Conservation (phyloP, 345 rosid genomes). For the Orychophragmus violaceus region DNA sequence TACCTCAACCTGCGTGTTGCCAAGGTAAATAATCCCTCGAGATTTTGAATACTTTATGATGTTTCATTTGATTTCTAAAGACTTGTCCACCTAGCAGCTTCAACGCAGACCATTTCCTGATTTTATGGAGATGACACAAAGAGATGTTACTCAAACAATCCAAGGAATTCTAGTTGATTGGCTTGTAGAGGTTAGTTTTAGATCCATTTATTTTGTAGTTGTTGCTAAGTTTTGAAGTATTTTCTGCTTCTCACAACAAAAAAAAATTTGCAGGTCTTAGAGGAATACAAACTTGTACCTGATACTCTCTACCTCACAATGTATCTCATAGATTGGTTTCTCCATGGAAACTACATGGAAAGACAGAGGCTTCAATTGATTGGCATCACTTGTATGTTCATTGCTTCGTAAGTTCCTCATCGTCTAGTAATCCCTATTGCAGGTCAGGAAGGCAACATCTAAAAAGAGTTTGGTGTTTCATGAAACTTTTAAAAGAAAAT, state of each 20-base stretch:
- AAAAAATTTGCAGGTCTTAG: constrained; percentile 65
- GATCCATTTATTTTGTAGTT: not conserved
- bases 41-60: not conserved
- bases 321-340: constrained; percentile 73
- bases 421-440: not conserved
- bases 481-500: constrained; percentile 47
- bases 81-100: constrained; percentile 43
- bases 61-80: not conserved
- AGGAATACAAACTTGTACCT: constrained; percentile 77
- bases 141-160: constrained; percentile 76
- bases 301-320: constrained; percentile 89
- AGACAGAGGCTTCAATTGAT: constrained; percentile 83
- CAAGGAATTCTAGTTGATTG: constrained; percentile 86
- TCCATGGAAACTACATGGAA: constrained; percentile 62
- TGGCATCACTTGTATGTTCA: constrained; percentile 92
- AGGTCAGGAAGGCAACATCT: constrained; percentile 2
- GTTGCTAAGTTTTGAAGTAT: not conserved
- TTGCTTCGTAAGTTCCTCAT: constrained; percentile 73
- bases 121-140: constrained; percentile 67
- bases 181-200: constrained; percentile 86
- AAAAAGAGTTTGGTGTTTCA: constrained; percentile 8
- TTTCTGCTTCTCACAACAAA: not conserved
- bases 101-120: constrained; percentile 48
- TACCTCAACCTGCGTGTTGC: constrained; percentile 61
- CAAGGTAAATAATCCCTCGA: constrained; percentile 46